These are phyloP conservation scores for Geotrichum siamense DNA, from an alignment of 1,139 yeast species.

Conservation along the genomic window DNA sequence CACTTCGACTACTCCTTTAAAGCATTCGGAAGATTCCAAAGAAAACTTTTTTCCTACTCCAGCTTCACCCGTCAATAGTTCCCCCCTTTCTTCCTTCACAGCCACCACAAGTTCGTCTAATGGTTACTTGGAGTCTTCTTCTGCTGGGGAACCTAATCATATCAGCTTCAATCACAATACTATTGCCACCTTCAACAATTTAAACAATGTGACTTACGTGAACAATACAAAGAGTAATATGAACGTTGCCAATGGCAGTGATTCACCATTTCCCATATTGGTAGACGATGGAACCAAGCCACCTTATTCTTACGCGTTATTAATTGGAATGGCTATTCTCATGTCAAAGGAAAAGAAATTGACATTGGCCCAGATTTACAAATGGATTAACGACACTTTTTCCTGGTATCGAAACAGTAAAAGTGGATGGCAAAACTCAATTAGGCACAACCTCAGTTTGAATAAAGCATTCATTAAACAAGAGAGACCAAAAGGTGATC, in stretches of 20 bases:
- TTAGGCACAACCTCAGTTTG: slow-evolving; percentile 75
- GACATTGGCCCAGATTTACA: slow-evolving; percentile 84
- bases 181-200: too few relatives aligned
- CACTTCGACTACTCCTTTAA: slow-evolving; percentile 4
- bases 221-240: slow-evolving; percentile 9
- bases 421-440: slow-evolving; percentile 92
- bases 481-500: slow-evolving; percentile 75
- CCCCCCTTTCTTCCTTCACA: slow-evolving; percentile 6
- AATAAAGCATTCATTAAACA: slow-evolving; percentile 87
- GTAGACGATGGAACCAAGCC: slow-evolving; percentile 58
- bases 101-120: neutral
- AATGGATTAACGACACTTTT: slow-evolving; percentile 87
- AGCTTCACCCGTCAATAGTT: slow-evolving; percentile 13
- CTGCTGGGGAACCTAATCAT: too few relatives aligned
- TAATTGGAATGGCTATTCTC: slow-evolving; percentile 89
- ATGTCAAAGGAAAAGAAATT: slow-evolving; percentile 73
- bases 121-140: neutral
- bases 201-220: too few relatives aligned
- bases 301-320: slow-evolving; percentile 87
- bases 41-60: slow-evolving; percentile 13
- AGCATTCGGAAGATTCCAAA: slow-evolving; percentile 8
- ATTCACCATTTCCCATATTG: slow-evolving; percentile 38
- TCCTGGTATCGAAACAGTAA: slow-evolving; percentile 71
- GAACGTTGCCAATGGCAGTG: slow-evolving; percentile 22
- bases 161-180: too few relatives aligned